A percentile compares a stretch with the other conserved stretches of the same genome.
These are phyloP conservation scores for Chalaropsis thielavioides DNA, from an alignment of 2,329 filamentous ascomycete genomes.

Conservation along the genomic window DNA sequence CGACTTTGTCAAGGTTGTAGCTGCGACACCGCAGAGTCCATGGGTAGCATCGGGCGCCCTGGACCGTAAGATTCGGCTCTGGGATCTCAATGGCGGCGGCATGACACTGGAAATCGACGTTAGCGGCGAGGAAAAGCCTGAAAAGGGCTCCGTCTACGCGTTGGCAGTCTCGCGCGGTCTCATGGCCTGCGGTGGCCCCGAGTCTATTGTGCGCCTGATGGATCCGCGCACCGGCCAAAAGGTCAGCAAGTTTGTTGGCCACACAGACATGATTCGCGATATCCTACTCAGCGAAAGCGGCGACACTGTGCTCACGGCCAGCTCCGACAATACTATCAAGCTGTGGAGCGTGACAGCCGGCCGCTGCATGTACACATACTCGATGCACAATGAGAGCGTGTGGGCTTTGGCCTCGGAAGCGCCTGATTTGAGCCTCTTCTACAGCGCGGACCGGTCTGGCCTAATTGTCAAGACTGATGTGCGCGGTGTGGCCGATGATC, in stretches of 20 bases:
- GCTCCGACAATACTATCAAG: conserved; percentile 93
- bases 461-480: conserved; percentile 94
- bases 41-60: conserved; percentile 93
- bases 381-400: conserved; percentile 97
- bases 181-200: conserved; percentile 82
- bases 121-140: conserved; percentile 63
- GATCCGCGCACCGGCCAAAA: conserved; percentile 77
- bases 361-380: conserved; percentile 92
- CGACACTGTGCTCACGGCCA: conserved; percentile 84
- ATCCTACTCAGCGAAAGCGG: conserved; percentile 80
- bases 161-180: conserved; percentile 66
- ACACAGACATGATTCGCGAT: conserved; percentile 85
- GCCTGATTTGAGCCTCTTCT: conserved; percentile 75
- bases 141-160: conserved; percentile 93
- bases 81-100: conserved; percentile 81
- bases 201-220: conserved; percentile 85
- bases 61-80: conserved; percentile 80
- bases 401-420: conserved; percentile 91
- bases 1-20: conserved; percentile 92
- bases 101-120: conserved; percentile 79
- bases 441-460: conserved; percentile 84
- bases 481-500: conserved; percentile 46
- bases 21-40: conserved; percentile 49
- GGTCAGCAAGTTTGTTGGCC: conserved; percentile 91
- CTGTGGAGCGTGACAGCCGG: conserved; percentile 94